Evolutionary conservation across 1,139 yeast species (phyloP).

Genomic region (Nakaseomyces sp.): DNA sequence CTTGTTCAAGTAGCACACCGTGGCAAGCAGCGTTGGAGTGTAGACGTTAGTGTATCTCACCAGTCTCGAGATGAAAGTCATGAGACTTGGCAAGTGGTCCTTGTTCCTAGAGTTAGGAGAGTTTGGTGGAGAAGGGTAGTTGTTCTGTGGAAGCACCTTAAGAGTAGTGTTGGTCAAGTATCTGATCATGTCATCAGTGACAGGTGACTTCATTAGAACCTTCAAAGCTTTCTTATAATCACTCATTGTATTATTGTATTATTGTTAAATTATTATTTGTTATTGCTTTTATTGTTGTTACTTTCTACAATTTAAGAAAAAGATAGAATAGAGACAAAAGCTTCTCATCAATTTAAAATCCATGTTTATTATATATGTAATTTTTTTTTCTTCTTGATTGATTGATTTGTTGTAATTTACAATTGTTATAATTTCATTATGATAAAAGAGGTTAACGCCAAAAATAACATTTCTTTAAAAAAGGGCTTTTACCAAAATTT

Average conservation of each 20-base stretch:
- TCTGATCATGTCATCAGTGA: constrained; percentile 30
- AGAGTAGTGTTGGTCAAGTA: constrained; percentile 27
- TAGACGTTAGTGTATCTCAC: constrained; percentile 68
- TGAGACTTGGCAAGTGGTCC: constrained; percentile 49
- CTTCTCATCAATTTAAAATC: neutral
- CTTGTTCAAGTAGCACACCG: constrained; percentile 57
- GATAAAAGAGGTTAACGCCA: too few relatives aligned
- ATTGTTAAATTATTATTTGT: neutral
- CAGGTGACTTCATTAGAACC: constrained; percentile 30
- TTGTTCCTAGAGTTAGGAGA: constrained; percentile 12
- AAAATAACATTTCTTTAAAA: too few relatives aligned
- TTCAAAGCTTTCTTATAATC: constrained; percentile 25
- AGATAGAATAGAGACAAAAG: too few relatives aligned
- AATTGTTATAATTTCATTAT: too few relatives aligned
- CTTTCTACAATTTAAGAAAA: too few relatives aligned
- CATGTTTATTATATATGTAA: neutral
- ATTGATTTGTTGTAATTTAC: too few relatives aligned
- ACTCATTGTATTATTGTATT: constrained; percentile 15
- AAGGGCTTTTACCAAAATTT: too few relatives aligned
- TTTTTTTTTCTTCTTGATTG: neutral
- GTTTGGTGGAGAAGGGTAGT: constrained; percentile 16
- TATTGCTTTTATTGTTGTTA: neutral
- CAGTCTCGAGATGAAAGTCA: constrained; percentile 62
- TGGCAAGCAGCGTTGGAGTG: constrained; percentile 68
- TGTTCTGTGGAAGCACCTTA: constrained; percentile 22